These are phyloP conservation scores for Myriosclerotinia duriaeana DNA, from an alignment of 2,329 filamentous ascomycete genomes.

Conservation along the genomic window DNA sequence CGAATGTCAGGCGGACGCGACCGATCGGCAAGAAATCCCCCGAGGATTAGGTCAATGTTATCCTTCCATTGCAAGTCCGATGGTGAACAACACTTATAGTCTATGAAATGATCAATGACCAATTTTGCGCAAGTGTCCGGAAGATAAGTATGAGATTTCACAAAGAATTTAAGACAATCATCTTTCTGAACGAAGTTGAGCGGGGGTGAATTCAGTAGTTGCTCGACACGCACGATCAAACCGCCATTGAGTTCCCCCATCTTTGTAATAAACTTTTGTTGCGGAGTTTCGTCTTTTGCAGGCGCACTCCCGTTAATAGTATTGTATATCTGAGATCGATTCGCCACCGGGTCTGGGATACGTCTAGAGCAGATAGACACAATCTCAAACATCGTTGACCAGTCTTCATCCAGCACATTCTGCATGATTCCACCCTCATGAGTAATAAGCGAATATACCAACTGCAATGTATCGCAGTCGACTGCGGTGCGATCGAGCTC, in stretches of 20 bases:
- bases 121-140: constrained; percentile 63
- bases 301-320: constrained; percentile 22
- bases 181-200: constrained; percentile 62
- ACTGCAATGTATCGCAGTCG: constrained; percentile 38
- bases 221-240: constrained; percentile 39
- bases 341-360: constrained; percentile 33
- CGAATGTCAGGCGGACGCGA: constrained; percentile 61
- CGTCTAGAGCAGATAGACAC: constrained; percentile 52
- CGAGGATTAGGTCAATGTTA: constrained; percentile 60
- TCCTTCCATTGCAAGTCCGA: constrained; percentile 67
- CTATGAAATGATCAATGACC: constrained; percentile 65
- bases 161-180: constrained; percentile 66
- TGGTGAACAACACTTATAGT: constrained; percentile 69
- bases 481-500: constrained; percentile 38
- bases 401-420: constrained; percentile 64
- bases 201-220: constrained; percentile 43
- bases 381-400: constrained; percentile 60
- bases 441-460: constrained; percentile 56
- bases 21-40: constrained; percentile 63
- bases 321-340: constrained; percentile 29
- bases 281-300: constrained; percentile 30
- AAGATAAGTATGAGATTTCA: constrained; percentile 59
- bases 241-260: constrained; percentile 37
- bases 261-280: constrained; percentile 31
- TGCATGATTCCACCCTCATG: constrained; percentile 54